Evolutionary conservation across 345 rosid species (phyloP).

Genomic region (Hypericum androsaemum): DNA sequence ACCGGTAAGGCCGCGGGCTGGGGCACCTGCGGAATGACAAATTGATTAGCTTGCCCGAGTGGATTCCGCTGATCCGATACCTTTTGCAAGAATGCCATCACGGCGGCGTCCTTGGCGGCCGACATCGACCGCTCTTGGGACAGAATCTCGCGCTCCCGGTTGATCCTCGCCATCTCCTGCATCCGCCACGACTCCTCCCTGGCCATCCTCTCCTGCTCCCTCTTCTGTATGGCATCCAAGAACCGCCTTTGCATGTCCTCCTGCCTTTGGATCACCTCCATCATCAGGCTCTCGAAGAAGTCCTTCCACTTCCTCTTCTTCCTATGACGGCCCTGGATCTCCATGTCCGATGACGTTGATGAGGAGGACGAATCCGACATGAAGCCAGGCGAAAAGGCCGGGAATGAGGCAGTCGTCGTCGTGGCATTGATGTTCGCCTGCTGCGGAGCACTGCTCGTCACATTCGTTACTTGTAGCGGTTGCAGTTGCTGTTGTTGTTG

Average conservation of each 20-base stretch:
- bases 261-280: conserved; percentile 56
- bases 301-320: conserved; percentile 67
- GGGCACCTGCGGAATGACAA: no score
- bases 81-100: conserved; percentile 64
- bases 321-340: conserved; percentile 21
- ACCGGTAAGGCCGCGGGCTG: no score
- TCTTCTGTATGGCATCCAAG: conserved; percentile 61
- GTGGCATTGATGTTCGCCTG: no score
- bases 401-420: conserved; percentile 19
- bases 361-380: conserved; percentile 58
- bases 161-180: conserved; percentile 61
- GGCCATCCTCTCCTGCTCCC: conserved; percentile 50
- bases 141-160: conserved; percentile 51
- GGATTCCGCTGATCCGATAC: conserved; percentile 38
- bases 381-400: conserved; percentile 30
- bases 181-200: conserved; percentile 80
- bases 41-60: no score
- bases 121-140: conserved; percentile 66
- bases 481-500: conserved; percentile 12
- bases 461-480: neutral
- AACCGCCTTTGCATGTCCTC: conserved; percentile 69
- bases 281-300: conserved; percentile 55
- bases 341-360: conserved; percentile 56
- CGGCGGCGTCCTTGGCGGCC: conserved; percentile 63
- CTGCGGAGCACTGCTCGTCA: no score